A percentile compares a stretch with the other conserved stretches of the same genome.
Conservation (phyloP, 2,329 filamentous ascomycete species). For the Pseudodiploospora longispora region DNA sequence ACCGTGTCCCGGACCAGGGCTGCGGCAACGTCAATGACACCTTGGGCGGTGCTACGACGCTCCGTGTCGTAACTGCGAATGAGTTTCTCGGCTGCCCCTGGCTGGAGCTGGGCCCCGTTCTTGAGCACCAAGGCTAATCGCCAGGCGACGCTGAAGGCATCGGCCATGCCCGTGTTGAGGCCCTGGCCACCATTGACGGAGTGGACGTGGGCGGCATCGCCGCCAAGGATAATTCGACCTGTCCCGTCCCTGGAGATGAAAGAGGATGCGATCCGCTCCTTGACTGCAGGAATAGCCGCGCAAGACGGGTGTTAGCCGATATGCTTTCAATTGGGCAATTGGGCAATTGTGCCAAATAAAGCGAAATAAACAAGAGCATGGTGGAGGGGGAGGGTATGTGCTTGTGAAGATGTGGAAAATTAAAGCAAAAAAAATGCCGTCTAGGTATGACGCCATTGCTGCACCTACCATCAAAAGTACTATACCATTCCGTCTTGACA, state of each 20-base stretch:
- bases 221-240: constrained; percentile 43
- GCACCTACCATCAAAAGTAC: constrained; percentile 36
- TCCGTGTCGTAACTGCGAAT: constrained; percentile 37
- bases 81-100: constrained; percentile 17
- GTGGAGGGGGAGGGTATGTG: neutral
- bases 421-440: too few relatives aligned
- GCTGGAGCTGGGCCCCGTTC: constrained; percentile 12
- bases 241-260: constrained; percentile 31
- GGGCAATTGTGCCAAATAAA: neutral
- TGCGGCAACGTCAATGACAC: constrained; percentile 39
- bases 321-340: too few relatives aligned
- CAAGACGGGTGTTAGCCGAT: neutral
- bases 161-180: constrained; percentile 50
- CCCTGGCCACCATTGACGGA: constrained; percentile 49
- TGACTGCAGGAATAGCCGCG: constrained; percentile 21
- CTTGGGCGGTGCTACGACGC: constrained; percentile 32
- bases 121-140: constrained; percentile 31
- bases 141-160: constrained; percentile 48
- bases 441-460: constrained; percentile 1
- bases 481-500: constrained; percentile 39
- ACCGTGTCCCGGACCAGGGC: constrained; percentile 36
- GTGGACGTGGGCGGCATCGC: constrained; percentile 50
- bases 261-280: constrained; percentile 30
- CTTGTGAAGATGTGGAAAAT: constrained; percentile 4
- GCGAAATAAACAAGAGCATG: neutral